These are phyloP conservation scores for Batkoa obscura DNA, from an alignment of 371 early-diverging fungal genomes.

Conservation along the genomic window DNA sequence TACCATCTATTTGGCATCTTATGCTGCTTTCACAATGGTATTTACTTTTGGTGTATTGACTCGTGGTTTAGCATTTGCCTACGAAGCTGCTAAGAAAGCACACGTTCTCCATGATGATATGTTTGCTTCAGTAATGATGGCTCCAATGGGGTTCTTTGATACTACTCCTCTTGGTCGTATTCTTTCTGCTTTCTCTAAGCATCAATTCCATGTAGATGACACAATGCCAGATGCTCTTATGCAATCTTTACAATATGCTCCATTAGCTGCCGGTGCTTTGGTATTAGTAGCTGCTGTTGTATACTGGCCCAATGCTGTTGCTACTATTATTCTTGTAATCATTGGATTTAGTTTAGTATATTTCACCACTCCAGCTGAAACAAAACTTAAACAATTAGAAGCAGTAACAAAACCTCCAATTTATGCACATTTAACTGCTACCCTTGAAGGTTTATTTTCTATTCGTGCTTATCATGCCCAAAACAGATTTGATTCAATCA, in stretches of 20 bases:
- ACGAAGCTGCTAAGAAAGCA: conserved; percentile 11
- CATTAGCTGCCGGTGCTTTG: conserved; percentile 30
- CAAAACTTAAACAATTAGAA: conserved; percentile 62
- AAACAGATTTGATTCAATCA: conserved; percentile 22
- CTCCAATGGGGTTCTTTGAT: conserved; percentile 64
- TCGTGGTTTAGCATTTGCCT: conserved; percentile 15
- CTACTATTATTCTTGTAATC: conserved; percentile 13
- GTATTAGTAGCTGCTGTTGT: conserved; percentile 31
- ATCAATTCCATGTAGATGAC: conserved; percentile 50
- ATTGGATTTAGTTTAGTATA: background rate
- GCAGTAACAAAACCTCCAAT: conserved; percentile 60
- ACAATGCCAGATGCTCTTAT: conserved; percentile 18
- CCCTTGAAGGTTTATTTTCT: conserved; percentile 44
- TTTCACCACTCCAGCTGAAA: conserved; percentile 2
- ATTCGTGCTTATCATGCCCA: conserved; percentile 55
- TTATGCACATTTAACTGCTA: conserved; percentile 67
- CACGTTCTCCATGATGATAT: conserved; percentile 26
- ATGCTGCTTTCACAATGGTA: conserved; percentile 16
- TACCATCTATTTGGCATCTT: conserved; percentile 15
- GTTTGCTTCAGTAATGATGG: conserved; percentile 27
- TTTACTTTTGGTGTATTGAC: conserved; percentile 15
- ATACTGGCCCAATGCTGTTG: conserved; percentile 26
- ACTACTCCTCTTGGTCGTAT: conserved; percentile 69
- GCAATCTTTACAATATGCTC: conserved; percentile 26
- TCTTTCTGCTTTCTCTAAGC: conserved; percentile 48